Percentiles rank a stretch among this genome's conserved stretches.
These are phyloP conservation scores for Dendrobium catenatum DNA, from an alignment of 106 monocot species.

Conservation along the genomic window DNA sequence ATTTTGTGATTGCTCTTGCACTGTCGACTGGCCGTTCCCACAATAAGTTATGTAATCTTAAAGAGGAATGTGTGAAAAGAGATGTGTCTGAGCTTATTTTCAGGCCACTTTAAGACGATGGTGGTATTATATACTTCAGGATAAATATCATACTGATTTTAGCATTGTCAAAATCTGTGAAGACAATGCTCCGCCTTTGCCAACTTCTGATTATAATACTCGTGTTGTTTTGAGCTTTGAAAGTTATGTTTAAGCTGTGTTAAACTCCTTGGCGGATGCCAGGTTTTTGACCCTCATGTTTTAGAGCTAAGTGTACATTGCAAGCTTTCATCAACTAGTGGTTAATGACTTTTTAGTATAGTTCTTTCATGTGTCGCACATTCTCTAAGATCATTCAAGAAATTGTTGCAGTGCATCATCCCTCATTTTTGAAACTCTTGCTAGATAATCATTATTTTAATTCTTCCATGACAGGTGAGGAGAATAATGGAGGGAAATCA, in stretches of 20 bases:
- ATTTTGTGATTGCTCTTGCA: too few species aligned
- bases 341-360: not conserved
- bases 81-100: too few species aligned
- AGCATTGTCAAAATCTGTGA: too few species aligned
- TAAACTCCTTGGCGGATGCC: not conserved
- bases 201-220: not conserved
- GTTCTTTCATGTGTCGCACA: not conserved
- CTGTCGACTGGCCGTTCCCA: too few species aligned
- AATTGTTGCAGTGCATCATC: not conserved
- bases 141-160: too few species aligned
- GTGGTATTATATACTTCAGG: too few species aligned
- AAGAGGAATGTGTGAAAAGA: too few species aligned
- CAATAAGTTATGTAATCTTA: too few species aligned
- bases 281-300: not conserved
- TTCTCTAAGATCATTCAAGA: not conserved
- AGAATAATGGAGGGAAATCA: conserved; percentile 99
- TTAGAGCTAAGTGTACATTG: not conserved
- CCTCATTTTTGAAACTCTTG: not conserved
- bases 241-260: not conserved
- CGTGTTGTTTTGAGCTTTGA: not conserved
- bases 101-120: too few species aligned
- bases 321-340: not conserved
- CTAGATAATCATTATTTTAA: conserved; percentile 6
- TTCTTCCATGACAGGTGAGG: conserved; percentile 55
- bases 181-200: not conserved